phyloP scores from a whole-genome alignment of 108 stramenopile genomes.

The Asterionellopsis glacialis region DNA sequence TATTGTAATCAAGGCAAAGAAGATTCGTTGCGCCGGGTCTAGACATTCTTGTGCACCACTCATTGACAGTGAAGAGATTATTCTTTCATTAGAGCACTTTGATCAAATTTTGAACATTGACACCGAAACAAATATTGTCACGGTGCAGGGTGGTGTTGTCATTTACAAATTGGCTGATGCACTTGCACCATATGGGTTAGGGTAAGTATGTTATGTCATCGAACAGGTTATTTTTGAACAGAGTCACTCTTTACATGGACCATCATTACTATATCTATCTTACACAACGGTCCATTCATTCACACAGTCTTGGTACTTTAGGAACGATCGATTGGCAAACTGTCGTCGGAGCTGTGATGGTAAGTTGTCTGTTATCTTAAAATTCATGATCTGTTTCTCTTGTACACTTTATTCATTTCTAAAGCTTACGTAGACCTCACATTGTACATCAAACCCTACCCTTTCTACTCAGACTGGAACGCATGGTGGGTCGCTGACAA shows the following conservation, averaged over 20 bases:
- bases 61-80: slow-evolving; percentile 9
- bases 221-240: too few relatives aligned
- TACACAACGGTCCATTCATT: too few relatives aligned
- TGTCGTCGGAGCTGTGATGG: slow-evolving; percentile 16
- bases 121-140: slow-evolving; percentile 1
- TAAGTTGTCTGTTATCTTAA: too few relatives aligned
- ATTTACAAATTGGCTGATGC: slow-evolving; percentile 6
- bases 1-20: not conserved
- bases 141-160: slow-evolving; percentile 4
- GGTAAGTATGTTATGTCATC: not conserved
- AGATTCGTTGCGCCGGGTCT: slow-evolving; percentile 14
- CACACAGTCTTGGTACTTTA: slow-evolving; percentile 6
- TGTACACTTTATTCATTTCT: too few relatives aligned
- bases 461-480: slow-evolving; percentile 4
- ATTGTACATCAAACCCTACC: too few relatives aligned
- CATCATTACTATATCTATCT: too few relatives aligned
- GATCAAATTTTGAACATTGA: slow-evolving; percentile 13
- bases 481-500: slow-evolving; percentile 15
- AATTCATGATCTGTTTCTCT: too few relatives aligned
- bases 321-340: slow-evolving; percentile 21
- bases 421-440: too few relatives aligned
- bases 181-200: slow-evolving; percentile 9
- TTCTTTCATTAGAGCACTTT: slow-evolving; percentile 9
- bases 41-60: slow-evolving; percentile 17
- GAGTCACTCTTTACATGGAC: too few relatives aligned